A percentile compares a stretch with the other conserved stretches of the same genome.
These are phyloP conservation scores for Neurospora sp. DNA, from an alignment of 495 filamentous ascomycete genomes.

Conservation along the genomic window DNA sequence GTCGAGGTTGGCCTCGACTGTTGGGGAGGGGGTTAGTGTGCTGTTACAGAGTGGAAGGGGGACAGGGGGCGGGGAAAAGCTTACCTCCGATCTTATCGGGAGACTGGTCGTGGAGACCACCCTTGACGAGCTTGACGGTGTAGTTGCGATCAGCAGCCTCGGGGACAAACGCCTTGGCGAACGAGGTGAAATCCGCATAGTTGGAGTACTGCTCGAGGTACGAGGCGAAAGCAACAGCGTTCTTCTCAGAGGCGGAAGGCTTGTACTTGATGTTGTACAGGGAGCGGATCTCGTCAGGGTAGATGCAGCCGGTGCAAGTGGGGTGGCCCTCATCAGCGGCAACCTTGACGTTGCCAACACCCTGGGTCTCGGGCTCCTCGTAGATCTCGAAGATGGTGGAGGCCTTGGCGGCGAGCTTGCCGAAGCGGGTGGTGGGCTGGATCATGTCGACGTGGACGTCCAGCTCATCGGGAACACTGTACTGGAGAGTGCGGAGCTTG, in stretches of 20 bases:
- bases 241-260: constrained; percentile 6
- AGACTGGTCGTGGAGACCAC: constrained; percentile 34
- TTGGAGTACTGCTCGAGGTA: constrained; percentile 50
- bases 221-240: constrained; percentile 34
- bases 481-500: constrained; percentile 47
- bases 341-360: constrained; percentile 2
- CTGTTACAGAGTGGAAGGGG: neutral
- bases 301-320: constrained; percentile 39
- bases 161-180: constrained; percentile 42
- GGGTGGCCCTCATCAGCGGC: constrained; percentile 15
- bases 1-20: constrained; percentile 64
- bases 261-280: constrained; percentile 46
- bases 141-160: constrained; percentile 44
- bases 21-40: neutral
- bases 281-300: constrained; percentile 47
- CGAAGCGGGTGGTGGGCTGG: constrained; percentile 60
- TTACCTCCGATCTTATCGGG: constrained; percentile 22
- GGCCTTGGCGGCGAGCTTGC: constrained; percentile 18
- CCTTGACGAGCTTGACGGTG: constrained; percentile 51
- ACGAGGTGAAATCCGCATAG: constrained; percentile 43
- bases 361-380: neutral
- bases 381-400: constrained; percentile 21
- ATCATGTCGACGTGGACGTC: constrained; percentile 51
- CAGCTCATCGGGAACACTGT: constrained; percentile 53
- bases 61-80: constrained; percentile 4